These are phyloP conservation scores for Ophiosphaerella narmari DNA, from an alignment of 2,329 filamentous ascomycete species.

Conservation along the genomic window DNA sequence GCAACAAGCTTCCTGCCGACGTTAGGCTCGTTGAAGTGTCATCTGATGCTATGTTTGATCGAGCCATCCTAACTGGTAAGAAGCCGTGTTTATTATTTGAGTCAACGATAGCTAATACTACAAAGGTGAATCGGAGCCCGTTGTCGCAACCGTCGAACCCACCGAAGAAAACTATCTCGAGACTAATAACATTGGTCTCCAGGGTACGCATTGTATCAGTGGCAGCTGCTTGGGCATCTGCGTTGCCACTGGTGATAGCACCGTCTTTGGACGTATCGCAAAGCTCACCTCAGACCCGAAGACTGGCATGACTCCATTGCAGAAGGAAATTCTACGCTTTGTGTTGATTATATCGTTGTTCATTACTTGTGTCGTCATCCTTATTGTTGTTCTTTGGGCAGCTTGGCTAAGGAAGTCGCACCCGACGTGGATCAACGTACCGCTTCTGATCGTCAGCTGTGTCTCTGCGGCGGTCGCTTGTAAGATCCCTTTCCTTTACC, in stretches of 20 bases:
- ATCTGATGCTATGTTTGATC: conserved; percentile 72
- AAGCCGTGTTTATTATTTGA: not conserved
- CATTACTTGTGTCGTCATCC: conserved; percentile 67
- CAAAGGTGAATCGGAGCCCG: conserved; percentile 66
- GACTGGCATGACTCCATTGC: conserved; percentile 68
- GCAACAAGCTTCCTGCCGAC: conserved; percentile 76
- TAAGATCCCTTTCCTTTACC: not conserved
- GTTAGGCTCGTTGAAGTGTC: conserved; percentile 71
- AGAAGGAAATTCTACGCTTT: conserved; percentile 75
- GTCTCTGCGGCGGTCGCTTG: conserved; percentile 61
- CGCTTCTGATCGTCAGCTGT: conserved; percentile 72
- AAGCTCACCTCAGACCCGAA: conserved; percentile 72
- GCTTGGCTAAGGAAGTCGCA: conserved; percentile 70
- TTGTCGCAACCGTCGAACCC: conserved; percentile 66
- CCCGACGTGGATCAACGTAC: conserved; percentile 73
- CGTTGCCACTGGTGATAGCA: conserved; percentile 72
- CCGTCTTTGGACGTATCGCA: conserved; percentile 77
- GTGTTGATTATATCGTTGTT: conserved; percentile 70
- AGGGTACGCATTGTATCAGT: conserved; percentile 78
- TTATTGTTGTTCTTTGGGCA: conserved; percentile 71
- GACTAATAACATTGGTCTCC: conserved; percentile 74
- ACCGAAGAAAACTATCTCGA: conserved; percentile 74
- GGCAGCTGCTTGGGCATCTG: conserved; percentile 70
- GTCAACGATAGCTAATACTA: conserved; percentile 10
- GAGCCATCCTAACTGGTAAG: conserved; percentile 70